Percentiles rank a stretch among this genome's conserved stretches.
Evolutionary conservation across 306 rosid species (phyloP).

Genomic region (Begonia loranthoides): DNA sequence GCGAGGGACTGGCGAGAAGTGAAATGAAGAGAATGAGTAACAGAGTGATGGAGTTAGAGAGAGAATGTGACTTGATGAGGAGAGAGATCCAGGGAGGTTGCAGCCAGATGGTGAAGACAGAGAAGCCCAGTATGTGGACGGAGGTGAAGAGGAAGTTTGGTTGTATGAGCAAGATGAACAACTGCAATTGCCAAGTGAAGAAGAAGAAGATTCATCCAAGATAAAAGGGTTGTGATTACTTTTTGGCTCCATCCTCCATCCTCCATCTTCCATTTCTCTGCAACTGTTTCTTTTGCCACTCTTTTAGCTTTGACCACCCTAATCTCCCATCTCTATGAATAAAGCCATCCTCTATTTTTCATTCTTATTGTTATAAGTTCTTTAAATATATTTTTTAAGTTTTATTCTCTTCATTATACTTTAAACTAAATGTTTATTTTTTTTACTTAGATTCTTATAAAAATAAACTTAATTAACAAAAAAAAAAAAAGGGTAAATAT

Average conservation of each 20-base stretch:
- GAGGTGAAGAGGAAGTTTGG: slow-evolving; percentile 56
- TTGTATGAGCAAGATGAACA: slow-evolving; percentile 16
- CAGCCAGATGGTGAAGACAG: slow-evolving; percentile 18
- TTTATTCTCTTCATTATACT: too few species aligned
- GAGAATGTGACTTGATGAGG: slow-evolving; percentile 30
- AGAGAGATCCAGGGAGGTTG: slow-evolving; percentile 22
- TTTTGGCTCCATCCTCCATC: background rate
- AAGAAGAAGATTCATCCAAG: slow-evolving; percentile 25
- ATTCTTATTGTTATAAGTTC: too few species aligned
- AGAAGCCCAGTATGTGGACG: slow-evolving; percentile 32
- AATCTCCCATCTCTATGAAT: too few species aligned
- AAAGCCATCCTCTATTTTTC: too few species aligned
- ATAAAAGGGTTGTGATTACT: slow-evolving; percentile 17
- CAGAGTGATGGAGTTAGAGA: slow-evolving; percentile 31
- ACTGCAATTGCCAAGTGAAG: slow-evolving; percentile 24
- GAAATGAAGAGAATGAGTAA: slow-evolving; percentile 24
- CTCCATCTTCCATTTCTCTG: slow-evolving; percentile 2
- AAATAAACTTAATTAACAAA: too few species aligned
- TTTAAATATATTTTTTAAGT: too few species aligned
- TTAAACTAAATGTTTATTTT: too few species aligned
- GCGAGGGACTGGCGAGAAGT: slow-evolving; percentile 10
- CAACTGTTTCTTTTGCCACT: background rate
- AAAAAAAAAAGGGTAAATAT: too few species aligned
- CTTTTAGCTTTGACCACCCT: too few species aligned
- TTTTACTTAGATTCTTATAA: too few species aligned